Evolutionary conservation across 768 basidiomycete species (phyloP).

Genomic region (Macrolepiota fuliginosa): DNA sequence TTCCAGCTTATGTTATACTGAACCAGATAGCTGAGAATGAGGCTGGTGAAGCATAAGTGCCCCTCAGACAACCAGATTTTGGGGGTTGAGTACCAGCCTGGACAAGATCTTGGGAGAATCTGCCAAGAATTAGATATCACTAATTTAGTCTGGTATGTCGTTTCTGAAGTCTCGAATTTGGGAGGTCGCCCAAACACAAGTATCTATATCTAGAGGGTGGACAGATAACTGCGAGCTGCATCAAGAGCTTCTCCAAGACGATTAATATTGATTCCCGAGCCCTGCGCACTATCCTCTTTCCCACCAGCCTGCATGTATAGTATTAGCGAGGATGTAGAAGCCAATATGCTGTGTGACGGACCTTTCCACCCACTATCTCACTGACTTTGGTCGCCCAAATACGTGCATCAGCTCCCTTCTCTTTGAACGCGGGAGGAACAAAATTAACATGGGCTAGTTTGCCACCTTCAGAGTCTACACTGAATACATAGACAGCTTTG

Average conservation of each 20-base stretch:
- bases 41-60: no score
- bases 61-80: no score
- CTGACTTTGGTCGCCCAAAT: slow-evolving; percentile 82
- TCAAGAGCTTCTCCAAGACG: slow-evolving; percentile 67
- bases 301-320: slow-evolving; percentile 73
- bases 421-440: slow-evolving; percentile 57
- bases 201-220: neutral
- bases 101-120: no score
- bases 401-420: slow-evolving; percentile 76
- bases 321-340: slow-evolving; percentile 2
- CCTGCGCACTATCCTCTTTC: slow-evolving; percentile 90
- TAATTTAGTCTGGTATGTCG: no score
- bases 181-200: neutral
- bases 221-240: slow-evolving; percentile 46
- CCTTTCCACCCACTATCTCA: slow-evolving; percentile 89
- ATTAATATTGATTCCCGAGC: slow-evolving; percentile 68
- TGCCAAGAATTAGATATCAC: no score
- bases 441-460: slow-evolving; percentile 90
- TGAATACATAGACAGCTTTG: slow-evolving; percentile 90
- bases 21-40: no score
- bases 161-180: neutral
- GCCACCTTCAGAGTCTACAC: slow-evolving; percentile 59
- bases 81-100: no score
- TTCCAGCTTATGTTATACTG: no score
- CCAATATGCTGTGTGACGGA: slow-evolving; percentile 26